These are phyloP conservation scores for Staphylotrichum tortipilum DNA, from an alignment of 495 filamentous ascomycete species.

Conservation along the genomic window DNA sequence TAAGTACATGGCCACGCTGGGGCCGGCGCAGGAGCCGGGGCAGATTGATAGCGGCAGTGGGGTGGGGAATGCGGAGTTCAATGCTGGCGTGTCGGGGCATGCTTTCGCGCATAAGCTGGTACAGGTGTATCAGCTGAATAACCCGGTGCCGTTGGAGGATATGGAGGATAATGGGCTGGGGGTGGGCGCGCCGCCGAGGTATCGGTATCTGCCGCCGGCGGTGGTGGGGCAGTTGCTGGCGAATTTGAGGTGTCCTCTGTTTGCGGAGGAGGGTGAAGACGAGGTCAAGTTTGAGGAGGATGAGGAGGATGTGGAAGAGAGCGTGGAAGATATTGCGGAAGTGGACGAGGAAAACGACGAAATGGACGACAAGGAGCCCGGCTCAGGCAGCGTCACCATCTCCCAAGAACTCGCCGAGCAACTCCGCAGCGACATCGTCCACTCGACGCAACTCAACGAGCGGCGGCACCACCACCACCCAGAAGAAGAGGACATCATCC, in stretches of 20 bases:
- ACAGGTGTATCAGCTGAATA: slow-evolving; percentile 45
- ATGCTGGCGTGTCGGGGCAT: slow-evolving; percentile 22
- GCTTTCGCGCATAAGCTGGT: slow-evolving; percentile 40
- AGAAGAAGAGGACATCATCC: slow-evolving; percentile 24
- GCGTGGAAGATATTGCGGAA: no score
- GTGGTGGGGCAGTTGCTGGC: slow-evolving; percentile 38
- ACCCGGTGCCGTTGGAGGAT: slow-evolving; percentile 34
- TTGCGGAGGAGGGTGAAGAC: slow-evolving; percentile 23
- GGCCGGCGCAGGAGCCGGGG: slow-evolving; percentile 31
- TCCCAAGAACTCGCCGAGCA: slow-evolving; percentile 43
- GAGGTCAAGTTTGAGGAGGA: neutral
- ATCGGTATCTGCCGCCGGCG: slow-evolving; percentile 35
- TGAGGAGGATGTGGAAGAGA: no score
- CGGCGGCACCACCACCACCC: neutral
- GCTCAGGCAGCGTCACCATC: slow-evolving; percentile 15
- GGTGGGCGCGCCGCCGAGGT: slow-evolving; percentile 29
- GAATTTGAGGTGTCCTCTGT: slow-evolving; percentile 36
- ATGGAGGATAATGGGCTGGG: slow-evolving; percentile 39
- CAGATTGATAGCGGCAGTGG: slow-evolving; percentile 32
- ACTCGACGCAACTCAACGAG: slow-evolving; percentile 32
- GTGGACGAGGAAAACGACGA: neutral
- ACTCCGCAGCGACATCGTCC: slow-evolving; percentile 34
- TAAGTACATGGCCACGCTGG: slow-evolving; percentile 42
- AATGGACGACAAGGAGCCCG: slow-evolving; percentile 5
- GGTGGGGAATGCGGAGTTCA: slow-evolving; percentile 42